These are phyloP conservation scores for Ophiostoma populinum DNA, from an alignment of 2,329 filamentous ascomycete genomes.

Conservation along the genomic window DNA sequence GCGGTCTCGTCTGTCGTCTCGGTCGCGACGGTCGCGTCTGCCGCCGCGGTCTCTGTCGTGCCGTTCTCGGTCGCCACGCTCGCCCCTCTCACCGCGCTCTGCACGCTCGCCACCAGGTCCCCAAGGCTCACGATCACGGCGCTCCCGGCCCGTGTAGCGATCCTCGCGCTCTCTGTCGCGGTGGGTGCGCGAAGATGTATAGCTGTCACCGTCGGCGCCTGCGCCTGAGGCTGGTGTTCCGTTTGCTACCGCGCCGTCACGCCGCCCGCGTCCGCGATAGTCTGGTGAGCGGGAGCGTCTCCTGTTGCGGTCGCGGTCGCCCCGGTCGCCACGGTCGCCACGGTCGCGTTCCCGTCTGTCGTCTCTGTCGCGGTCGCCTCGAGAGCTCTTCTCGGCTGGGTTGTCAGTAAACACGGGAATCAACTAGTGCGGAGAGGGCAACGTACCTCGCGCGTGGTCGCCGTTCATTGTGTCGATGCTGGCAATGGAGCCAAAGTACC, in stretches of 20 bases:
- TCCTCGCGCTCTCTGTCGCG: constrained; percentile 89
- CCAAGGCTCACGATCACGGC: constrained; percentile 32
- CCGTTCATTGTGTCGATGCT: constrained; percentile 4
- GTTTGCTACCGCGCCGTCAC: constrained; percentile 36
- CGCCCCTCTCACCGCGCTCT: neutral
- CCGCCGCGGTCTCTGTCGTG: constrained; percentile 39
- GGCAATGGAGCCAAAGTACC: constrained; percentile 6
- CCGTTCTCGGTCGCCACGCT: constrained; percentile 18
- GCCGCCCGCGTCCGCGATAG: constrained; percentile 49
- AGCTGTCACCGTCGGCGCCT: constrained; percentile 45
- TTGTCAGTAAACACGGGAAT: neutral
- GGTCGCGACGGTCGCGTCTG: constrained; percentile 25
- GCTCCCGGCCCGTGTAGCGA: constrained; percentile 57
- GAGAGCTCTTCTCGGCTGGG: constrained; percentile 6
- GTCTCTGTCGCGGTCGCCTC: constrained; percentile 20
- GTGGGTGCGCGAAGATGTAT: constrained; percentile 85
- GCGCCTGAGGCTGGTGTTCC: neutral
- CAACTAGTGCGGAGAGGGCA: neutral
- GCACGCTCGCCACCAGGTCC: constrained; percentile 31
- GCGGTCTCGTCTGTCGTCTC: constrained; percentile 25
- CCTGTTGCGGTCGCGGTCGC: constrained; percentile 34
- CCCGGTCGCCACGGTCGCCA: constrained; percentile 12
- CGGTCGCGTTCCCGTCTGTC: constrained; percentile 27
- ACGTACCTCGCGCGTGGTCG: neutral
- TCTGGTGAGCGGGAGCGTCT: constrained; percentile 70